phyloP scores from a whole-genome alignment of 129 eudicot genomes.

The Tanacetum coccineum region DNA sequence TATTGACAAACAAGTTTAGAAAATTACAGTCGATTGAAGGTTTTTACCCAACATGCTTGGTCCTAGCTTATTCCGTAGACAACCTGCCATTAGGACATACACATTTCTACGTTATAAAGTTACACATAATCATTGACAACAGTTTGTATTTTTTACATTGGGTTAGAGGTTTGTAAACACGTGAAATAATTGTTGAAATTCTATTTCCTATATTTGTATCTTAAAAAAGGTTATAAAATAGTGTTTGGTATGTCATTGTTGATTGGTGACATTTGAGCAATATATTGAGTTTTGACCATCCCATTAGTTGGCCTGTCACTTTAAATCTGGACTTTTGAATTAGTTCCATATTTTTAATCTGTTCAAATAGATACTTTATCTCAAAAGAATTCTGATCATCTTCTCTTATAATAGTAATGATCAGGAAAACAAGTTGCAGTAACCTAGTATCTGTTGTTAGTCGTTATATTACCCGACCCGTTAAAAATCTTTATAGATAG shows the following conservation, averaged over 20 bases:
- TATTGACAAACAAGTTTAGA: constrained; percentile 15
- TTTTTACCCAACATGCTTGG: constrained; percentile 66
- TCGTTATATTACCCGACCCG: not conserved
- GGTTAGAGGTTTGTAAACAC: not conserved
- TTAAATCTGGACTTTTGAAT: constrained; percentile 13
- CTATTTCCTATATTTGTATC: not conserved
- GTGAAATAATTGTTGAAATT: not conserved
- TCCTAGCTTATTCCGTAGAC: constrained; percentile 58
- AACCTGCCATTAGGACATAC: constrained; percentile 43
- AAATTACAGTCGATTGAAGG: constrained; percentile 53
- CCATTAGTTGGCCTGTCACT: constrained; percentile 29
- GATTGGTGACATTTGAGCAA: constrained; percentile 22
- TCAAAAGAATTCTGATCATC: not conserved
- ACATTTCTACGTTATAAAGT: not conserved
- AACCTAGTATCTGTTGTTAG: not conserved
- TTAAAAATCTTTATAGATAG: not conserved
- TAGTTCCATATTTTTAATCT: not conserved
- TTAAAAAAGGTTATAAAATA: not conserved
- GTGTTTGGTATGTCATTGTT: constrained; percentile 6
- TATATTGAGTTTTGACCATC: not conserved
- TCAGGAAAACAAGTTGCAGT: not conserved
- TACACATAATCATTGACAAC: not conserved
- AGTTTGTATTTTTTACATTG: not conserved
- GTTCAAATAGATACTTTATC: not conserved
- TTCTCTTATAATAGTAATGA: not conserved